Base-by-base conservation (phyloP, 2,329 filamentous ascomycete species). In the Pyrenophora graminea region DNA sequence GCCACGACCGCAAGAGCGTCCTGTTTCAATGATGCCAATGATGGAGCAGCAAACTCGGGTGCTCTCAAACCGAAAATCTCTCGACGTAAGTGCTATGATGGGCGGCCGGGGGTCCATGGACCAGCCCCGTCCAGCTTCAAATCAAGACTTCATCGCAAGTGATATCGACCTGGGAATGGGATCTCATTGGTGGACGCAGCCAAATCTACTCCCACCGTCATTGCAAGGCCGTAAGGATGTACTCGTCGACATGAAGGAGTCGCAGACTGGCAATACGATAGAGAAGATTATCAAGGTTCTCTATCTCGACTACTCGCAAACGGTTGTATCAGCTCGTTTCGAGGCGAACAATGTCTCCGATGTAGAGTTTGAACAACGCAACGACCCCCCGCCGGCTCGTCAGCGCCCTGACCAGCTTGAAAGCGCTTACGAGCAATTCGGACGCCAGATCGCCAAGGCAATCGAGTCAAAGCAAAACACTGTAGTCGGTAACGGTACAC, bases 281-380 rank as follows among this genome's bases (percentile, higher is more conserved):
- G 89, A 87, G 6, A 92, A 92, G 59, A 86, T 92, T 53, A 81
- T 97, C 36, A 94, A 88, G 63, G 79, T 97, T n/a, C 77, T 99
- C 7, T 99, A 90, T 77, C 87, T 91, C 66, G 94, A 99, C 75
- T 99, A 99, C 73, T 97, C 92, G 15, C 94, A 97, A 71, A 97
- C 93, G 0, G 81, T 95, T 58, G 83, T 99, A 65, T 91, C 87
- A 0, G 89, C 87, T 15, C 86, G 82, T 43, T 97, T 88, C 71
- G 89, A 96, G 70, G 79, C 86, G 1, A 83, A 85, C 45, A 86
- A 96, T 67, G 82, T 88, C 3, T 79, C 83, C 2, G 87, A 93
- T 64, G 88, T 87, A 9, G 79, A 84, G 30, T 74, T 97, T 6
- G 89, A 95, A 64, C 94, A 99, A 74, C 85, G 86, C 38, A 93